Conservation (phyloP, 140 eudicot genomes). For the Erigeron philadelphicus region DNA sequence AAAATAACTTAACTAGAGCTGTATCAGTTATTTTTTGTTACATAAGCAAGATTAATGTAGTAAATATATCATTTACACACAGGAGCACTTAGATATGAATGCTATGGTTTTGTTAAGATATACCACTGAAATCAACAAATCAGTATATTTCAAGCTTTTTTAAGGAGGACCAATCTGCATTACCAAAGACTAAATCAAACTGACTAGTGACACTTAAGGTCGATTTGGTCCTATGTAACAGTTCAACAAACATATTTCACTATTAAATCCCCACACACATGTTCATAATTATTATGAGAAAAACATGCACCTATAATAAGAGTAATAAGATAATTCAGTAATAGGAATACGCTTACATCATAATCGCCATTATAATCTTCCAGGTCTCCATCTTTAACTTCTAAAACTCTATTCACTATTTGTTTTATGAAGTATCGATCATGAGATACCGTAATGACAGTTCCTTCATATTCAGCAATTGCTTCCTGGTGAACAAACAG, state of each 20-base stretch:
- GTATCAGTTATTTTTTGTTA: neutral
- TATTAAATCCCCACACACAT: no score
- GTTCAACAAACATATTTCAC: neutral
- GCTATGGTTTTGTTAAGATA: neutral
- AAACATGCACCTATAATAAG: neutral
- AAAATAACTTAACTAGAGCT: neutral
- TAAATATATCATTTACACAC: neutral
- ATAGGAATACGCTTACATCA: slow-evolving; percentile 2
- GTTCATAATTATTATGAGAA: no score
- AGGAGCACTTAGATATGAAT: neutral
- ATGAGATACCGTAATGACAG: slow-evolving; percentile 88
- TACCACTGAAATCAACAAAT: neutral
- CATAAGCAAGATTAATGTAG: neutral
- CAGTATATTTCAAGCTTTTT: neutral
- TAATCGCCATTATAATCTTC: slow-evolving; percentile 46
- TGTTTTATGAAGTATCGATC: slow-evolving; percentile 48
- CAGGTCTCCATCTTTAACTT: slow-evolving; percentile 75
- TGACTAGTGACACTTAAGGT: neutral
- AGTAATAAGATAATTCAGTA: neutral
- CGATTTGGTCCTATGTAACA: neutral
- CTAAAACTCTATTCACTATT: slow-evolving; percentile 88
- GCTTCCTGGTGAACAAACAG: slow-evolving; percentile 60
- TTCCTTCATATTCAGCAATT: slow-evolving; percentile 74
- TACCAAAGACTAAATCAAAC: neutral
- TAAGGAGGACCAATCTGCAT: neutral